These are phyloP conservation scores for Epichloe scottii DNA, from an alignment of 2,329 filamentous ascomycete species.

Conservation along the genomic window DNA sequence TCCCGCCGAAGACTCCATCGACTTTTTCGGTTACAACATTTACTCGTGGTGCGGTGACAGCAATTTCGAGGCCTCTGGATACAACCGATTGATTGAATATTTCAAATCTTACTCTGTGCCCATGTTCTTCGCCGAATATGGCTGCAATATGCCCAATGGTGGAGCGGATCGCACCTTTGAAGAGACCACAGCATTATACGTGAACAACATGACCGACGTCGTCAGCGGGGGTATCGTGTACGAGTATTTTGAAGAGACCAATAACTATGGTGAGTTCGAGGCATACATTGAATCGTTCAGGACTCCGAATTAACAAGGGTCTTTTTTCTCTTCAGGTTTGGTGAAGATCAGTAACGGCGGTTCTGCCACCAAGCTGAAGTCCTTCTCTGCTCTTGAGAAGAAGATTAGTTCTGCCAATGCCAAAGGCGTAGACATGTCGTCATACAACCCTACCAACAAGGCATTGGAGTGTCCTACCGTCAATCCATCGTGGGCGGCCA, in stretches of 20 bases:
- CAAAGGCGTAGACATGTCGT: conserved; percentile 48
- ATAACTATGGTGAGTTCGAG: conserved; percentile 60
- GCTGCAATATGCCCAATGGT: conserved; percentile 65
- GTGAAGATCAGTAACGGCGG: conserved; percentile 42
- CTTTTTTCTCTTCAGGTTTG: conserved; percentile 36
- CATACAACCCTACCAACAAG: conserved; percentile 66
- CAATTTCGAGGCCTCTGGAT: conserved; percentile 64
- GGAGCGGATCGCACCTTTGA: conserved; percentile 63
- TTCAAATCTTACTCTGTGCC: conserved; percentile 84
- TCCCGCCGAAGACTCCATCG: conserved; percentile 50
- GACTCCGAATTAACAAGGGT: too few species aligned
- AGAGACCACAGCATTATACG: conserved; percentile 74
- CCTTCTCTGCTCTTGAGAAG: conserved; percentile 61
- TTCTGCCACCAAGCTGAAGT: conserved; percentile 52
- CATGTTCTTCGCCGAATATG: conserved; percentile 97
- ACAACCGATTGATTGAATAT: conserved; percentile 69
- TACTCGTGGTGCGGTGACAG: conserved; percentile 97
- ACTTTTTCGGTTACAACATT: conserved; percentile 99
- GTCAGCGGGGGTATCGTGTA: conserved; percentile 97
- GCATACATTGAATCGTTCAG: too few species aligned
- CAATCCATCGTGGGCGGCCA: conserved; percentile 49
- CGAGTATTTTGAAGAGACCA: conserved; percentile 90
- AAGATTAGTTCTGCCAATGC: conserved; percentile 58
- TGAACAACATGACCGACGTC: conserved; percentile 66
- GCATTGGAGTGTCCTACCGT: conserved; percentile 61